phyloP scores from a whole-genome alignment of 177 flowering plant species.

The Tripterygium wilfordii region DNA sequence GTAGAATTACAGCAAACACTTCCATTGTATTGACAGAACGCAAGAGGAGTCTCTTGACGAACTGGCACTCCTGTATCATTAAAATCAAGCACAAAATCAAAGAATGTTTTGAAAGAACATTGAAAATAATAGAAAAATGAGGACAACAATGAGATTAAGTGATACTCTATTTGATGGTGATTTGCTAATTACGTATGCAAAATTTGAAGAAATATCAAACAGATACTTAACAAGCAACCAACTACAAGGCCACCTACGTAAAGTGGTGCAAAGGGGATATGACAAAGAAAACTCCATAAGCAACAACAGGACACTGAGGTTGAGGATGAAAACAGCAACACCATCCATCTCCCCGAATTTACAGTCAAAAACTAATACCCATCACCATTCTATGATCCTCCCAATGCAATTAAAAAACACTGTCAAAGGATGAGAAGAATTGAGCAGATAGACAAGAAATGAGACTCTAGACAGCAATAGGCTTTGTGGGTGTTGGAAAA shows the following conservation, averaged over 20 bases:
- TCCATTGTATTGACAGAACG: constrained; percentile 62
- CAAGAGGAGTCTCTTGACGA: constrained; percentile 28
- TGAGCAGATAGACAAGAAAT: too few relatives aligned
- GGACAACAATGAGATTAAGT: neutral
- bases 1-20: constrained; percentile 49
- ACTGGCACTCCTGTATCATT: constrained; percentile 33
- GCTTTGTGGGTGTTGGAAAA: too few relatives aligned
- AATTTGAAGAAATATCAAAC: neutral
- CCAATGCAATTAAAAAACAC: too few relatives aligned
- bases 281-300: constrained; percentile 25
- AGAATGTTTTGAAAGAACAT: neutral
- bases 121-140: neutral
- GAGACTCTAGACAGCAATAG: too few relatives aligned
- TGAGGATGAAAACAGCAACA: neutral
- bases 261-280: constrained; percentile 55
- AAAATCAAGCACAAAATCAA: neutral
- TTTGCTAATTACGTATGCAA: too few relatives aligned
- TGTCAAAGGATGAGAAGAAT: too few relatives aligned
- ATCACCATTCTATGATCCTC: too few relatives aligned
- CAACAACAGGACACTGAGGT: constrained; percentile 16
- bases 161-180: too few relatives aligned
- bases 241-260: constrained; percentile 22
- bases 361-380: too few relatives aligned
- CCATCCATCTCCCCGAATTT: constrained; percentile 1
- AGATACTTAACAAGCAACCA: neutral